Conservation (phyloP, 768 basidiomycete species). For the Boletus insuetus region DNA sequence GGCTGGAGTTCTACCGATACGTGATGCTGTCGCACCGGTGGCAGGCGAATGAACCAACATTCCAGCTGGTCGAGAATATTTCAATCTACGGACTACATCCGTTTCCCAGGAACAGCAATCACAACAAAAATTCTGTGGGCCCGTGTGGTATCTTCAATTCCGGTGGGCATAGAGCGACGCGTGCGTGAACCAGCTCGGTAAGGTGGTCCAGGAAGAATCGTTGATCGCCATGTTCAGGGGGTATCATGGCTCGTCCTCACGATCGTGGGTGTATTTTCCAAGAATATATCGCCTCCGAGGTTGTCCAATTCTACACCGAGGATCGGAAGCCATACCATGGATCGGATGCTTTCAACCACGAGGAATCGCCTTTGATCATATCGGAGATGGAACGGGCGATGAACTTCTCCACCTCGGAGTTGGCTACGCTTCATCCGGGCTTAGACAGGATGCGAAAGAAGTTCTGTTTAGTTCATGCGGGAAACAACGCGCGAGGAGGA, state of each 20-base stretch:
- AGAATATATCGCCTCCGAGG: too few relatives aligned
- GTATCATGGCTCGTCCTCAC: conserved; percentile 3
- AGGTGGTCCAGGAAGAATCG: conserved; percentile 3
- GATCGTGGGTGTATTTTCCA: too few relatives aligned
- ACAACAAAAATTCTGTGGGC: background rate
- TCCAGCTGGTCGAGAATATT: background rate
- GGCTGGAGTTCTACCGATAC: background rate
- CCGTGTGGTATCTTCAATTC: background rate
- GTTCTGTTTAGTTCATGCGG: too few relatives aligned
- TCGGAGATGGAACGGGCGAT: too few relatives aligned
- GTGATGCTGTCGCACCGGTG: conserved; percentile 4
- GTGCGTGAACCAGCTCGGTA: background rate
- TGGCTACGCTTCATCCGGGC: too few relatives aligned
- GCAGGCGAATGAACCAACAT: background rate
- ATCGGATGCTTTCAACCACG: background rate
- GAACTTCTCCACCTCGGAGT: too few relatives aligned
- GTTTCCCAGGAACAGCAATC: background rate
- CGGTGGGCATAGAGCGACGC: background rate
- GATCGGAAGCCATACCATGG: too few relatives aligned
- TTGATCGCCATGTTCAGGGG: conserved; percentile 13
- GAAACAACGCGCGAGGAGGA: too few relatives aligned
- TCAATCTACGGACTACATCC: background rate
- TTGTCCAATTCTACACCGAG: too few relatives aligned
- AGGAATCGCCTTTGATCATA: too few relatives aligned
- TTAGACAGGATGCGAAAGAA: too few relatives aligned